Evolutionary conservation across 1,284 basidiomycete genomes (phyloP), one percentile per base, ranked within the genome.

Genomic region (Microbotryum violaceum): DNA sequence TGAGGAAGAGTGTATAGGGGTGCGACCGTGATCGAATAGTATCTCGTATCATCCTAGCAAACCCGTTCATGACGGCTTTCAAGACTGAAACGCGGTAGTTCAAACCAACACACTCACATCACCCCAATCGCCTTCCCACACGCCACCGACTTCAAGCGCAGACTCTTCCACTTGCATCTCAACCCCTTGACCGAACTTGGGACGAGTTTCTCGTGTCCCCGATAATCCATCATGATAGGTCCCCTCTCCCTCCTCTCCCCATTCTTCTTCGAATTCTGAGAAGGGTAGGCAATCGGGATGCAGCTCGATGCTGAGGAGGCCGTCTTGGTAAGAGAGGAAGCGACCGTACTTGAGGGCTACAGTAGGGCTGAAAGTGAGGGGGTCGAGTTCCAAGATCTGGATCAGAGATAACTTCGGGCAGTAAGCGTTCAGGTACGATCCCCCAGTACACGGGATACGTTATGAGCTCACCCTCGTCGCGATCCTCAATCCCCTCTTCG

Each of bases 321-420:
- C 14, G 3, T 56, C 21, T 20, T 54, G 21, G 31, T 45, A 1
- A 25, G 62, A 25, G 10, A 67, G 53, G 18, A 67, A 60, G 6
- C 47, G n/a, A n/a, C 69, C 69, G 52, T 63, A 66, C 25, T 70
- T 69, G 47, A 65, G 54, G 31, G 67, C 60, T 54, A 70, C 46
- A 0, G 62, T 51, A 3, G 69, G 69, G 12, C 58, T 42, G 50
- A 66, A 70, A 0, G 65, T 66, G 18, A 51, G 6, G 2, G 64
- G 62, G 50, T 69, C 66, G 9, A 70, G 67, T 54, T 69, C 69
- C 58, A 70, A 62, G 7, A 69, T 56, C 69, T 70, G 52, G 8
- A n/a, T 6, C 5, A n/a, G 9, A 18, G 14, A 48, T 3, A 21
- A 9, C 18, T 37, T 20, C 3, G 21, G 9, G 20, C 20, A 16